Percentiles rank a stretch among this genome's conserved stretches.
These are phyloP conservation scores for Carex littledalei DNA, from an alignment of 176 grass and related monocot species.

Conservation along the genomic window DNA sequence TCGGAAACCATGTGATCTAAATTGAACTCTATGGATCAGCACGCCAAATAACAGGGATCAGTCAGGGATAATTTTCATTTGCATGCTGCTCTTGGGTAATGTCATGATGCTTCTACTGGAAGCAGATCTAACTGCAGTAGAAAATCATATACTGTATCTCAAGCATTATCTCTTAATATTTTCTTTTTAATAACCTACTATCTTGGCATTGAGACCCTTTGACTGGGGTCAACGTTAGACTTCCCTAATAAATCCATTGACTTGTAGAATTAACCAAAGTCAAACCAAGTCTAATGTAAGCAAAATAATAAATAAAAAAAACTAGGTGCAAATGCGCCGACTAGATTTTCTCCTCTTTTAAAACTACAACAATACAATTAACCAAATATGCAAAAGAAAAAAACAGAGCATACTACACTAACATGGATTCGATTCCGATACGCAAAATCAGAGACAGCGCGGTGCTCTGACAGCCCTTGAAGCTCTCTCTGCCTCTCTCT, in stretches of 20 bases:
- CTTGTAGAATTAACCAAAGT: background rate
- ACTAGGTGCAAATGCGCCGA: background rate
- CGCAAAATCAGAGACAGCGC: conserved; percentile 60
- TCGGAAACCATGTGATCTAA: background rate
- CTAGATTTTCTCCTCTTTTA: background rate
- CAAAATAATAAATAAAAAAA: background rate
- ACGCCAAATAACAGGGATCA: background rate
- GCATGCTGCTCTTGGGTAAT: background rate
- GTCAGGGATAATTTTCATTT: background rate
- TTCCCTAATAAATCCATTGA: background rate
- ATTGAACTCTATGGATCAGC: background rate
- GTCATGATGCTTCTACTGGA: too few relatives aligned
- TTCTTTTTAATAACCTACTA: background rate
- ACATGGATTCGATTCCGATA: conserved; percentile 80
- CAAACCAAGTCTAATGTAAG: background rate
- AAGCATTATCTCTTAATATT: background rate
- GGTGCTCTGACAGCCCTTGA: conserved; percentile 64
- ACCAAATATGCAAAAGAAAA: background rate
- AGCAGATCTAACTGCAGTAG: too few relatives aligned
- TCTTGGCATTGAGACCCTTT: background rate
- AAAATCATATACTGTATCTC: background rate
- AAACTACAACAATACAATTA: background rate
- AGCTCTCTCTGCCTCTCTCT: conserved; percentile 79
- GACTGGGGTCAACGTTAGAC: background rate
- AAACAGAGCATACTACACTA: background rate